phyloP scores from a whole-genome alignment of 768 basidiomycete genomes.

The Lactarius tabidus region DNA sequence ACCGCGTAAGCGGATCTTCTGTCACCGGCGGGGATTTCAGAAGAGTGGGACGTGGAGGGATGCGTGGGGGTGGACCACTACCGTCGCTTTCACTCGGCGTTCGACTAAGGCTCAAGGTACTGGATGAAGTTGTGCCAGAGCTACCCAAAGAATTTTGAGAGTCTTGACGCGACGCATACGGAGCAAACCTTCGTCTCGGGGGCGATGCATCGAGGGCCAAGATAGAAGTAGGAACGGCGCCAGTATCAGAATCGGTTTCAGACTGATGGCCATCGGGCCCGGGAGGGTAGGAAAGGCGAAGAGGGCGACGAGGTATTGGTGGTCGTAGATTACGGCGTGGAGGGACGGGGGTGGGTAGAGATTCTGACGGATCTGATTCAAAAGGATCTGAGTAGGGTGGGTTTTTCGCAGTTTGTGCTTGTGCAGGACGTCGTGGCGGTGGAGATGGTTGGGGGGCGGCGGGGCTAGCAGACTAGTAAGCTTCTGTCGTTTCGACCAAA shows the following conservation, averaged over 20 bases:
- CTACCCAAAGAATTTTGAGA: conserved; percentile 10
- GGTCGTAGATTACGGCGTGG: conserved; percentile 4
- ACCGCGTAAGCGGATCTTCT: conserved; percentile 2
- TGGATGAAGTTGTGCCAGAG: conserved; percentile 2
- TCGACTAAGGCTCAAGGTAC: conserved; percentile 6
- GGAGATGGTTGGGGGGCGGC: background rate
- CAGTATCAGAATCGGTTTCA: conserved; percentile 4
- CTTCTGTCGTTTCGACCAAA: background rate
- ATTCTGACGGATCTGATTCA: conserved; percentile 2
- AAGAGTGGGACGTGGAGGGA: conserved; percentile 6
- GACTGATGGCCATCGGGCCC: conserved; percentile 4
- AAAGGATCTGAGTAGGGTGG: conserved; percentile 9
- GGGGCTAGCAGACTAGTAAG: conserved; percentile 15
- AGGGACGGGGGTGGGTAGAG: background rate
- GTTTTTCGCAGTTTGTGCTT: background rate
- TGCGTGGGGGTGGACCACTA: conserved; percentile 5
- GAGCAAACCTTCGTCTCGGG: background rate
- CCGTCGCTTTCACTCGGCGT: conserved; percentile 13
- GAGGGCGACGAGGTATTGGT: conserved; percentile 14
- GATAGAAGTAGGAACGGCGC: background rate
- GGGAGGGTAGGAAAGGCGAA: conserved; percentile 16
- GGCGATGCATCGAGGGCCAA: background rate
- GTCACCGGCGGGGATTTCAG: background rate
- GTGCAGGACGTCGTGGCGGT: conserved; percentile 1
- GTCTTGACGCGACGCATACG: background rate